Evolutionary conservation across 2,329 filamentous ascomycete genomes (phyloP).

Genomic region (Xylaria sp.): DNA sequence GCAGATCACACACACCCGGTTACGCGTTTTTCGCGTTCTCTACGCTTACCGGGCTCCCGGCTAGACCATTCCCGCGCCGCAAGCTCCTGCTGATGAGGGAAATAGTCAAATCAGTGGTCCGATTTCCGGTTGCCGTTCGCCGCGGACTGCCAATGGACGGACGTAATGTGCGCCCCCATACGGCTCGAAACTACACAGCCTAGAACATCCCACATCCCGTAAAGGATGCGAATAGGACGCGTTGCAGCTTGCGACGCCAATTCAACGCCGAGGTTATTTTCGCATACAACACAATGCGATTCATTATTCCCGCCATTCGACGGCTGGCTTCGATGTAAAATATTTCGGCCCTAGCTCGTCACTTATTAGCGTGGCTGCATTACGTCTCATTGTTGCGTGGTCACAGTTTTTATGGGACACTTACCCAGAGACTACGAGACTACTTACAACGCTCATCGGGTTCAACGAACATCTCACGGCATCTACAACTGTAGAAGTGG

Average conservation of each 20-base stretch:
- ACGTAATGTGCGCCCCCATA: not conserved
- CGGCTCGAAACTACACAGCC: not conserved
- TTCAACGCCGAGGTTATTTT: not conserved
- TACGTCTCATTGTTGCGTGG: too few species aligned
- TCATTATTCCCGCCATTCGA: too few species aligned
- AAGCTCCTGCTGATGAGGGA: not conserved
- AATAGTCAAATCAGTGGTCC: not conserved
- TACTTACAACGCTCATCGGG: too few species aligned
- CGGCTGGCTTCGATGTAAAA: too few species aligned
- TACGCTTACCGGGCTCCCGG: not conserved
- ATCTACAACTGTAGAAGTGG: not conserved
- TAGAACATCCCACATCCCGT: too few species aligned
- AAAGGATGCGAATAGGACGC: not conserved
- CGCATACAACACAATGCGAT: too few species aligned
- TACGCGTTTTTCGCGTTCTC: not conserved
- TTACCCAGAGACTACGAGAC: too few species aligned
- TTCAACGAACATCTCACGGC: not conserved
- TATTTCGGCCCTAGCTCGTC: too few species aligned
- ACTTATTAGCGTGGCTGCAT: too few species aligned
- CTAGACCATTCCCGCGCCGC: not conserved
- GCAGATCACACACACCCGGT: not conserved
- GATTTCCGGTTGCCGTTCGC: not conserved
- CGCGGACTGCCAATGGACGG: not conserved
- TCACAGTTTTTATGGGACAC: too few species aligned
- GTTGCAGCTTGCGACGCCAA: not conserved